Percentiles rank a stretch among this genome's conserved stretches.
These are phyloP conservation scores for Medicago truncatula DNA, from an alignment of 306 rosid species.

Conservation along the genomic window DNA sequence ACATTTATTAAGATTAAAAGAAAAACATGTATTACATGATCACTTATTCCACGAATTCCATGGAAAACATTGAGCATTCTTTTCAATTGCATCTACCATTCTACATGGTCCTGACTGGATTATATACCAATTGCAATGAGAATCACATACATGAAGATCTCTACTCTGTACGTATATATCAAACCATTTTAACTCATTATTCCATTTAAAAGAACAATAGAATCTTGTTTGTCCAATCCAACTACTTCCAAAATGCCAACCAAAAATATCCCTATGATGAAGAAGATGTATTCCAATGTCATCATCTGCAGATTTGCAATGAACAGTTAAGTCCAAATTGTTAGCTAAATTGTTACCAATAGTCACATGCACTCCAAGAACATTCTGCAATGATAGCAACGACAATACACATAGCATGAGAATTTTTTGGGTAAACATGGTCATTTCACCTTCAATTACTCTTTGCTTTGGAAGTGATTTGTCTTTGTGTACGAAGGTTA, in stretches of 20 bases:
- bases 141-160: not conserved
- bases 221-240: not conserved
- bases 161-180: not conserved
- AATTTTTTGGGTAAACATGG: not conserved
- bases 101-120: not conserved
- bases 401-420: not conserved
- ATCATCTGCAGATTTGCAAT: not conserved
- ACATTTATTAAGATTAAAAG: too few species aligned
- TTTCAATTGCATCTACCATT: not conserved
- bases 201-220: not conserved
- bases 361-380: not conserved
- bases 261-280: not conserved
- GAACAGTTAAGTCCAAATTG: not conserved
- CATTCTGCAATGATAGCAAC: not conserved
- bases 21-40: not conserved
- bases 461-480: not conserved
- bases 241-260: not conserved
- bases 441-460: not conserved
- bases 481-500: not conserved
- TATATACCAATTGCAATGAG: not conserved
- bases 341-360: not conserved
- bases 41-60: not conserved
- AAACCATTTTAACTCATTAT: not conserved
- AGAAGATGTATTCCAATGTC: not conserved
- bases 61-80: not conserved